Conservation (phyloP, 1,139 yeast genomes). For the Geotrichum klebahnii region DNA sequence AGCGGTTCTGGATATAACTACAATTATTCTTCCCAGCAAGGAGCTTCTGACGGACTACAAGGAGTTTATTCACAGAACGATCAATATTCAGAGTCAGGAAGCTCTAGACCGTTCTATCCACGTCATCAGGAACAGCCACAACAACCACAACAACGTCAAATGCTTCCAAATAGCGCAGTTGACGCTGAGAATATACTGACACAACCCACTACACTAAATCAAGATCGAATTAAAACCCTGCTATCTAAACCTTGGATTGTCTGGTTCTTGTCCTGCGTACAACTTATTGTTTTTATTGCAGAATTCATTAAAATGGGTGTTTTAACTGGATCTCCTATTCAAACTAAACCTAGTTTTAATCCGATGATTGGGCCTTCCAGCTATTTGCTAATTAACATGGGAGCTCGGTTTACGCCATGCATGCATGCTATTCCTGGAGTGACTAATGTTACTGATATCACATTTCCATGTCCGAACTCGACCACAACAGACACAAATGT, state of each 20-base stretch:
- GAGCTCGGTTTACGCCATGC: constrained; percentile 70
- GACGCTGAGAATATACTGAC: too few species aligned
- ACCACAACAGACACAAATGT: constrained; percentile 53
- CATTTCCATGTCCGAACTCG: constrained; percentile 70
- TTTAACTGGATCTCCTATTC: constrained; percentile 64
- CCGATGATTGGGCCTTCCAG: constrained; percentile 82
- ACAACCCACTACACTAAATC: too few species aligned
- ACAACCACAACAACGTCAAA: neutral
- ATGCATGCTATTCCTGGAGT: constrained; percentile 54
- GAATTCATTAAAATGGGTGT: constrained; percentile 58
- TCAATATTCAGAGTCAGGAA: too few species aligned
- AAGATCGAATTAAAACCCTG: neutral
- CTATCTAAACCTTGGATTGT: constrained; percentile 35
- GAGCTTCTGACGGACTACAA: too few species aligned
- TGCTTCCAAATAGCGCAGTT: too few species aligned
- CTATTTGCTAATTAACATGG: constrained; percentile 62
- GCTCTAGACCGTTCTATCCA: too few species aligned
- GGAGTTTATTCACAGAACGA: too few species aligned
- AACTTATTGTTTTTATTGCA: constrained; percentile 60
- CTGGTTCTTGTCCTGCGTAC: constrained; percentile 42
- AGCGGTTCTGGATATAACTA: too few species aligned
- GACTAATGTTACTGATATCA: constrained; percentile 47
- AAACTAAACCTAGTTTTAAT: constrained; percentile 66
- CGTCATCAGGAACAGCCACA: too few species aligned
- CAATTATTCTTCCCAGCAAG: too few species aligned